These are phyloP conservation scores for Diaporthe sp. DNA, from an alignment of 2,329 filamentous ascomycete genomes.

Conservation along the genomic window DNA sequence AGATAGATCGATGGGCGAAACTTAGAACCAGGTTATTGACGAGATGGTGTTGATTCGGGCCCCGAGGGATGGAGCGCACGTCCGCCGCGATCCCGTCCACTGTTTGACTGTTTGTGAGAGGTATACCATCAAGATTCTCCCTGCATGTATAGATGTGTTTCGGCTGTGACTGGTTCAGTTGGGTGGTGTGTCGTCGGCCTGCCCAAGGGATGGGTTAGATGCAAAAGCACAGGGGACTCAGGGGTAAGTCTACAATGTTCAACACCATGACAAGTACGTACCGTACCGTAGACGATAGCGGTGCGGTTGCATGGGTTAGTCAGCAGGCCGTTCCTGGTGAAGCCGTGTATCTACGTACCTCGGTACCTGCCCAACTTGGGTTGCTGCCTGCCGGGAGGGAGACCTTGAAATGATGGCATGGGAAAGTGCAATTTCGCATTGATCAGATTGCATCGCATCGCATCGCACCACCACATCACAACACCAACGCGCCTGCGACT, in stretches of 20 bases:
- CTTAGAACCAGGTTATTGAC: not conserved
- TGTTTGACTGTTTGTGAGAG: constrained; percentile 11
- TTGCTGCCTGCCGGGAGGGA: constrained; percentile 10
- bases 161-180: not conserved
- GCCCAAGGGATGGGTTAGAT: constrained; percentile 21
- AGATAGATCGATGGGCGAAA: not conserved
- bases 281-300: too few species aligned
- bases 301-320: not conserved
- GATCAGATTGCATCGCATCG: not conserved
- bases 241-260: not conserved
- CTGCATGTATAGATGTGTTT: constrained; percentile 2
- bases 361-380: not conserved
- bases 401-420: constrained; percentile 15
- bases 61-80: constrained; percentile 22
- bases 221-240: constrained; percentile 18
- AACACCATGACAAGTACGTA: not conserved
- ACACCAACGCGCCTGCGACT: constrained; percentile 12
- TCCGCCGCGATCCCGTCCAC: not conserved
- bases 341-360: not conserved
- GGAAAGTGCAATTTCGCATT: constrained; percentile 33
- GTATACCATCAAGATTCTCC: not conserved
- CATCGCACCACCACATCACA: not conserved
- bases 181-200: not conserved
- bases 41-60: not conserved
- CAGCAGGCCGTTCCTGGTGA: not conserved